phyloP scores from a whole-genome alignment of 768 basidiomycete genomes.

The Pleurotus salmoneostramineus region DNA sequence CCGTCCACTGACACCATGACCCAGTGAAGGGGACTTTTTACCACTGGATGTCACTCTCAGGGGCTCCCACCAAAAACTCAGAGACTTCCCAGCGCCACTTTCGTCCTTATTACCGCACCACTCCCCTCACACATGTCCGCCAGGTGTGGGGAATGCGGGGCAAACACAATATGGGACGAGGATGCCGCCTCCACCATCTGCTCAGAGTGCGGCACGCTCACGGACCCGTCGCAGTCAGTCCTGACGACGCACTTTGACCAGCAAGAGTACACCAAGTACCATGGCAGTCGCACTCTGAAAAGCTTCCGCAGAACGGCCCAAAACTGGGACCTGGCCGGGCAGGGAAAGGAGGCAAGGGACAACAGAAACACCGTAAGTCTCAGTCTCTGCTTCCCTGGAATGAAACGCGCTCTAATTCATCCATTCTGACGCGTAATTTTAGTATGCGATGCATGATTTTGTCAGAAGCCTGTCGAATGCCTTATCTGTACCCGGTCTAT shows the following conservation, averaged over 20 bases:
- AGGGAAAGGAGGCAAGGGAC: conserved; percentile 62
- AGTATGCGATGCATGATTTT: conserved; percentile 64
- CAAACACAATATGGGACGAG: conserved; percentile 49
- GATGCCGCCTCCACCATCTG: conserved; percentile 61
- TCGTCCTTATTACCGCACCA: conserved; percentile 6
- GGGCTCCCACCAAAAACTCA: background rate
- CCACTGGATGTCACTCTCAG: background rate
- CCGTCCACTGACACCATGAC: no score
- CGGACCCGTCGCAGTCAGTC: conserved; percentile 56
- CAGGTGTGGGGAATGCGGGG: conserved; percentile 53
- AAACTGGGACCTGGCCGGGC: conserved; percentile 61
- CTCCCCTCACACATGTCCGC: conserved; percentile 24
- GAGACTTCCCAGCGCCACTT: conserved; percentile 4
- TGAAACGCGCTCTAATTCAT: conserved; percentile 12
- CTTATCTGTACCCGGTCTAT: conserved; percentile 55
- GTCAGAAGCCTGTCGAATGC: conserved; percentile 58
- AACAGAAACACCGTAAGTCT: conserved; percentile 57
- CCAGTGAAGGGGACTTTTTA: no score
- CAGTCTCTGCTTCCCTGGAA: conserved; percentile 11
- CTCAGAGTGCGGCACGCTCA: conserved; percentile 66
- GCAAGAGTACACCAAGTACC: conserved; percentile 20
- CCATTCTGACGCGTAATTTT: conserved; percentile 9
- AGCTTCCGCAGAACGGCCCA: conserved; percentile 45
- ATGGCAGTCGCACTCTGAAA: conserved; percentile 39
- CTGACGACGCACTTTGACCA: conserved; percentile 45